These are phyloP conservation scores for Mycena sp. DNA, from an alignment of 1,284 basidiomycete species.

Conservation along the genomic window DNA sequence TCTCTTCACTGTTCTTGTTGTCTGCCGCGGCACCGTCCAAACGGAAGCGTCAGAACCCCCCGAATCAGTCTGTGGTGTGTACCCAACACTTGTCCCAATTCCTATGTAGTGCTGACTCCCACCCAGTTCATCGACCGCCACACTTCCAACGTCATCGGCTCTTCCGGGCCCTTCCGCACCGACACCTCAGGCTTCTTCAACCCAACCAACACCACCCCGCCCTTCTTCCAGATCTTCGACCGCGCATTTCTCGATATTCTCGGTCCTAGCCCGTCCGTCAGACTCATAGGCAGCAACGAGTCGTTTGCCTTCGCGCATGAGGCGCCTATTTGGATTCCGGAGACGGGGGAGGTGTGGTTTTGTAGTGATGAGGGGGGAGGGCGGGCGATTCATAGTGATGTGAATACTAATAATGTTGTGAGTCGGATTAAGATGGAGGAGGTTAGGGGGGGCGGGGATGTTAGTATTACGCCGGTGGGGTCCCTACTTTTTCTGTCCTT, in stretches of 20 bases:
- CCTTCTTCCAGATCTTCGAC: constrained; percentile 79
- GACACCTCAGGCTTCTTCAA: constrained; percentile 50
- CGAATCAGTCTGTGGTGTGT: constrained; percentile 2
- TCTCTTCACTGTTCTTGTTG: no score
- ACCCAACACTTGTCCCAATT: neutral
- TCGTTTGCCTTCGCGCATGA: constrained; percentile 80
- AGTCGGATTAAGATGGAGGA: constrained; percentile 46
- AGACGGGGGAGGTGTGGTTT: constrained; percentile 65
- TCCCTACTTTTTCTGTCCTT: neutral
- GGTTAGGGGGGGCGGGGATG: constrained; percentile 37
- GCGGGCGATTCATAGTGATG: constrained; percentile 31
- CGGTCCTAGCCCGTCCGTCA: constrained; percentile 65
- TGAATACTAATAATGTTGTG: constrained; percentile 36
- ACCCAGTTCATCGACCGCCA: constrained; percentile 51
- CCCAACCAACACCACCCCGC: constrained; percentile 53
- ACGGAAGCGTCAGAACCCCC: neutral
- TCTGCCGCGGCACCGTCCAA: no score
- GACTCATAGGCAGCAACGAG: constrained; percentile 63
- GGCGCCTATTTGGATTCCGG: constrained; percentile 70
- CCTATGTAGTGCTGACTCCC: no score
- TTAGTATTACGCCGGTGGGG: neutral
- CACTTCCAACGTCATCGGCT: constrained; percentile 52
- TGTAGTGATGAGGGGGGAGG: constrained; percentile 36
- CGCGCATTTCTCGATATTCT: constrained; percentile 66
- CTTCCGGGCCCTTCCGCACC: constrained; percentile 49